Evolutionary conservation across 441 rosid species (phyloP).

Genomic region (Kokia cookei): DNA sequence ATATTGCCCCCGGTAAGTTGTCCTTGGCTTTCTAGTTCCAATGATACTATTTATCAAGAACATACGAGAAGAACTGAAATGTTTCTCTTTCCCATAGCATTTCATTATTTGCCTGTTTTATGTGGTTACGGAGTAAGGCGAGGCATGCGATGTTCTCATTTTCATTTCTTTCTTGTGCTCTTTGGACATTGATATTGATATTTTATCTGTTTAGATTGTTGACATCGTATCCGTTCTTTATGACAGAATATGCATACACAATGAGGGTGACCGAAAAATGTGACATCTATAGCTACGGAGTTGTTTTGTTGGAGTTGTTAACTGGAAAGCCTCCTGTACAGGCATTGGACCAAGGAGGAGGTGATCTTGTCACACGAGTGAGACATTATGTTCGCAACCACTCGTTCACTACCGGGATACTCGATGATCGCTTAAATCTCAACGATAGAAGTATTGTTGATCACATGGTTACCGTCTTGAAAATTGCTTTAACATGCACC

Average conservation of each 20-base stretch:
- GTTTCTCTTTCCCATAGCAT: neutral
- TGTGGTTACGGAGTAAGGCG: neutral
- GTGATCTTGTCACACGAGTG: constrained; percentile 76
- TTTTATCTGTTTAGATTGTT: constrained; percentile 5
- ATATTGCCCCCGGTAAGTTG: constrained; percentile 88
- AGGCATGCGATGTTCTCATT: neutral
- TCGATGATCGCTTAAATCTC: constrained; percentile 65
- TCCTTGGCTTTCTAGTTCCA: neutral
- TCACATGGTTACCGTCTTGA: constrained; percentile 77
- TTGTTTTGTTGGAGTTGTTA: constrained; percentile 78
- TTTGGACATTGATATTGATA: neutral
- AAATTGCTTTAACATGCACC: constrained; percentile 77
- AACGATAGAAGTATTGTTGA: constrained; percentile 45
- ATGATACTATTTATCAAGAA: neutral
- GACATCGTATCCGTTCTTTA: neutral
- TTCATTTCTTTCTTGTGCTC: neutral
- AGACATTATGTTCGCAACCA: constrained; percentile 55
- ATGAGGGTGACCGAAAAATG: constrained; percentile 98
- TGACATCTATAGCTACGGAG: constrained; percentile 92
- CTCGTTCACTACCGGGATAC: constrained; percentile 47
- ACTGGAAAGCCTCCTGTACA: constrained; percentile 89
- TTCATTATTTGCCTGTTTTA: neutral
- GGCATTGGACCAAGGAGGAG: constrained; percentile 82
- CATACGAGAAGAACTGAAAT: neutral
- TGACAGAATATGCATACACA: constrained; percentile 87